Conservation (phyloP, 441 rosid species). For the Viola pubescens region DNA sequence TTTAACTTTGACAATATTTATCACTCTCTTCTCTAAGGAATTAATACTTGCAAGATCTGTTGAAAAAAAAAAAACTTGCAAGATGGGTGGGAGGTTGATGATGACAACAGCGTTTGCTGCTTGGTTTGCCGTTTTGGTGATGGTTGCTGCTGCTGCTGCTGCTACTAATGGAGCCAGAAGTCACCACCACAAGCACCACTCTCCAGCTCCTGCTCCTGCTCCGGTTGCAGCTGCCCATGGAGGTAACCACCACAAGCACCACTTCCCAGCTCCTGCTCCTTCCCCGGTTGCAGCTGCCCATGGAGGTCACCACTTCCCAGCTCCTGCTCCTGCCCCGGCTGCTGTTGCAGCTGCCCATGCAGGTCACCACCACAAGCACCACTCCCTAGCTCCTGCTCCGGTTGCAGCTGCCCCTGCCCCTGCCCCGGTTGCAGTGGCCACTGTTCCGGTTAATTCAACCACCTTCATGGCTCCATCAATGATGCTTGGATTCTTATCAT, state of each 20-base stretch:
- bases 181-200: neutral
- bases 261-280: conserved; percentile 3
- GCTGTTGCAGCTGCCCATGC: neutral
- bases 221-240: conserved; percentile 2
- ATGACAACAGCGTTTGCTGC: conserved; percentile 12
- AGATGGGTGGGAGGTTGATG: conserved; percentile 14
- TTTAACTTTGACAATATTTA: too few relatives aligned
- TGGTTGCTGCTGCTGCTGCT: conserved; percentile 18
- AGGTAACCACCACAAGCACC: neutral
- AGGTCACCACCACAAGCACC: conserved; percentile 1
- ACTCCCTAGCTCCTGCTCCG: conserved; percentile 2
- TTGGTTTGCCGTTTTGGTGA: conserved; percentile 15
- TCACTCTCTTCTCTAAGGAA: neutral
- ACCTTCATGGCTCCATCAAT: conserved; percentile 13
- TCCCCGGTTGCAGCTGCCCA: neutral
- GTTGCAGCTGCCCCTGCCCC: neutral
- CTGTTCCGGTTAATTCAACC: conserved; percentile 1
- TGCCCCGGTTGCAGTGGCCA: conserved; percentile 3
- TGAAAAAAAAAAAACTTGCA: neutral
- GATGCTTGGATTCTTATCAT: conserved; percentile 17
- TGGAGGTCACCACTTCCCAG: conserved; percentile 11
- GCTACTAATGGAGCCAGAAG: conserved; percentile 8
- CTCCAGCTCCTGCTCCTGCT: neutral
- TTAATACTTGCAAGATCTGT: conserved; percentile 12
- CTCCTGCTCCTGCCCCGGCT: neutral